These are phyloP conservation scores for Sergeia podlipaevii DNA, from an alignment of 208 protist species.

Conservation along the genomic window DNA sequence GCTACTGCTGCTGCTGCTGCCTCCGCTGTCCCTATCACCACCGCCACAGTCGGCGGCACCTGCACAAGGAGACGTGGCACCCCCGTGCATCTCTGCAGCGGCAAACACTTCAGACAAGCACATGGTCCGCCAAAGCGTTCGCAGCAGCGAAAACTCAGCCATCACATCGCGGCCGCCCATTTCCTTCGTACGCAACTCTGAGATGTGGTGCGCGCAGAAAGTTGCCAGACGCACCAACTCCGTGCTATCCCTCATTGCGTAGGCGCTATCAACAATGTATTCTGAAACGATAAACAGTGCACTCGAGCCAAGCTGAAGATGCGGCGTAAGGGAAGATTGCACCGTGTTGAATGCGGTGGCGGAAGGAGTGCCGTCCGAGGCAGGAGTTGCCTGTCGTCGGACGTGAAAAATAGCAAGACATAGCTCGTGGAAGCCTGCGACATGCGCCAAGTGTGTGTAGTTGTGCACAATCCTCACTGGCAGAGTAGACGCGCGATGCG, in stretches of 20 bases:
- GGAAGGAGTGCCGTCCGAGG: no score
- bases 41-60: neutral
- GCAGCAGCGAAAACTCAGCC: slow-evolving; percentile 48
- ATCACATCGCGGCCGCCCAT: slow-evolving; percentile 23
- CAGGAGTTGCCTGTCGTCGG: slow-evolving; percentile 19
- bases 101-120: slow-evolving; percentile 43
- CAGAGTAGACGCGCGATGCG: slow-evolving; percentile 25
- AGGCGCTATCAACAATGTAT: slow-evolving; percentile 72
- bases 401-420: slow-evolving; percentile 52
- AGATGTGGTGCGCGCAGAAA: slow-evolving; percentile 17
- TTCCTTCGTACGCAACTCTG: neutral
- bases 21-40: neutral
- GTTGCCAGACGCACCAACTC: slow-evolving; percentile 51
- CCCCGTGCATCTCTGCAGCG: slow-evolving; percentile 8
- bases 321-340: neutral
- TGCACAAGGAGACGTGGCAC: neutral
- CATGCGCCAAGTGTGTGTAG: slow-evolving; percentile 51
- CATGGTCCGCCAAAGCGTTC: slow-evolving; percentile 58
- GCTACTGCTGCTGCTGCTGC: neutral
- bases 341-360: no score
- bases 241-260: slow-evolving; percentile 23
- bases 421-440: slow-evolving; percentile 42
- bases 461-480: slow-evolving; percentile 36
- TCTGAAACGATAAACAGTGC: slow-evolving; percentile 30
- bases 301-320: neutral